Conservation (phyloP, 202 grass and related monocot genomes). For the Setaria italica region DNA sequence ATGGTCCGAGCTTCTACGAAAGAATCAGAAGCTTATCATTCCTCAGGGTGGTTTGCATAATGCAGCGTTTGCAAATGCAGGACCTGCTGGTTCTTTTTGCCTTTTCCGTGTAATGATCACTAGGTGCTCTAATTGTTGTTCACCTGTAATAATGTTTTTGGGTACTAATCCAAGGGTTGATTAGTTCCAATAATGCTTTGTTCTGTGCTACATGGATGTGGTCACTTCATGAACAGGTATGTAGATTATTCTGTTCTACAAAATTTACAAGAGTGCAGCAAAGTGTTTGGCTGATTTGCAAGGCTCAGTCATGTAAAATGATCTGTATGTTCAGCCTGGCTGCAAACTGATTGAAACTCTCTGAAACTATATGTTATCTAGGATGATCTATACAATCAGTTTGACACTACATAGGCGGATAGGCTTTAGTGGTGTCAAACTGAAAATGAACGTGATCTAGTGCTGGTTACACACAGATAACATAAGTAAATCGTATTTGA, state of each 20-base stretch:
- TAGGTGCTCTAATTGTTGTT: slow-evolving; percentile 25
- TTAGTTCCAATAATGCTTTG: slow-evolving; percentile 18
- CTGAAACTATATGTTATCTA: not conserved
- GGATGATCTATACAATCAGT: no score
- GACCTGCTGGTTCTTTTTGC: not conserved
- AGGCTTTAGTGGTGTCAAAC: not conserved
- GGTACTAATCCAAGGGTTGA: slow-evolving; percentile 45
- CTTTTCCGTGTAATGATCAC: slow-evolving; percentile 24
- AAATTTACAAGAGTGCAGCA: slow-evolving; percentile 12
- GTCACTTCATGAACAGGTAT: not conserved
- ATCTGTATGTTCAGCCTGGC: slow-evolving; percentile 7
- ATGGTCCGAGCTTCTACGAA: slow-evolving; percentile 31
- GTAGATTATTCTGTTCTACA: slow-evolving; percentile 6
- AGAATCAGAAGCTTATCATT: slow-evolving; percentile 34
- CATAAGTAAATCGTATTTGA: not conserved
- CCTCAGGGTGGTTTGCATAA: slow-evolving; percentile 15
- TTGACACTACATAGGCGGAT: no score
- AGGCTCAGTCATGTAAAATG: not conserved
- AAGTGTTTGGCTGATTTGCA: not conserved
- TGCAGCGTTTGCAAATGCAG: slow-evolving; percentile 50
- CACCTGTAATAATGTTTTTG: slow-evolving; percentile 24
- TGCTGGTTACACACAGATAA: not conserved
- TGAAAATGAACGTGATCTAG: not conserved
- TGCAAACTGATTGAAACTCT: not conserved
- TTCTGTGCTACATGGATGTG: not conserved